Percentiles rank a stretch among this genome's conserved stretches.
Conservation (phyloP, 1,284 basidiomycete species). For the Austroboletus novae-zelandiae region DNA sequence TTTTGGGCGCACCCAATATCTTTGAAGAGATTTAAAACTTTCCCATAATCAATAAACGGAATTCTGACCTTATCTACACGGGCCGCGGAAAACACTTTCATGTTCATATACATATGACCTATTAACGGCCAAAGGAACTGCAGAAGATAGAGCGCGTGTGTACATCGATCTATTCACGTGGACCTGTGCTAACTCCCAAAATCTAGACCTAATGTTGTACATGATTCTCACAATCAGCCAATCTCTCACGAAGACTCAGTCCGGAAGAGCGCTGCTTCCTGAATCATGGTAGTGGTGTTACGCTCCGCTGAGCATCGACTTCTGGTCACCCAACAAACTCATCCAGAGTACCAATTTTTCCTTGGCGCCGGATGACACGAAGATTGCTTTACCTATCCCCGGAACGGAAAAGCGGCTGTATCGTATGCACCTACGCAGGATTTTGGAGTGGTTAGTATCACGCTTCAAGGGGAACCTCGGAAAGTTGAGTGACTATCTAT, state of each 20-base stretch:
- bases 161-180: no score
- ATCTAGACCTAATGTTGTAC: no score
- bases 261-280: conserved; percentile 35
- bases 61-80: no score
- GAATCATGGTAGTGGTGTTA: conserved; percentile 50
- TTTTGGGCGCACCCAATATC: conserved; percentile 5
- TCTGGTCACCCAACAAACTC: conserved; percentile 54
- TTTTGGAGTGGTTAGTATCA: conserved; percentile 56
- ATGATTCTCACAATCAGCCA: conserved; percentile 19
- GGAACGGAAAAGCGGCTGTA: conserved; percentile 42
- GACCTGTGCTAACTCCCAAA: no score
- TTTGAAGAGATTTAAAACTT: no score
- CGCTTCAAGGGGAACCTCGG: conserved; percentile 44
- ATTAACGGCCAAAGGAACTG: no score
- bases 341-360: conserved; percentile 64
- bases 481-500: conserved; percentile 66
- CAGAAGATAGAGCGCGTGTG: no score
- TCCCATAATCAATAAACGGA: no score
- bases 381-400: conserved; percentile 56
- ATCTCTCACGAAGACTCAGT: conserved; percentile 39
- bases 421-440: conserved; percentile 46
- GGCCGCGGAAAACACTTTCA: no score
- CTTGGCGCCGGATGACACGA: conserved; percentile 63
- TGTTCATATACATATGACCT: no score
- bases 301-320: conserved; percentile 50